Percentiles rank a stretch among this genome's conserved stretches.
Conservation (phyloP, 1,284 basidiomycete species). For the Microbotryum scabiosae region DNA sequence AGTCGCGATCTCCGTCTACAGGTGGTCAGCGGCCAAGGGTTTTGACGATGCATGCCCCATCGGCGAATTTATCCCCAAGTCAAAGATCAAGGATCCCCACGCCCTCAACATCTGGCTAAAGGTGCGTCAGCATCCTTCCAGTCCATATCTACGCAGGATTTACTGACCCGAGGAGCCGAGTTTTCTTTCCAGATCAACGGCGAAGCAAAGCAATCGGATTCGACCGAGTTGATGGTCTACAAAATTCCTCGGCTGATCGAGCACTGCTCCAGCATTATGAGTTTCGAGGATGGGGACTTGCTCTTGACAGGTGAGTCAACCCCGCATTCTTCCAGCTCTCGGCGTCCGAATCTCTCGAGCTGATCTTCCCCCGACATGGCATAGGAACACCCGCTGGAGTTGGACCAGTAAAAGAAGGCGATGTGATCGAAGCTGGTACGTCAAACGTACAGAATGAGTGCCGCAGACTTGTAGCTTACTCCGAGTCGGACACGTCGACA, state of each 20-base stretch:
- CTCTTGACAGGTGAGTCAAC: constrained; percentile 38
- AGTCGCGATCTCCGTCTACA: too few species aligned
- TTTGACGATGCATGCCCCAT: constrained; percentile 67
- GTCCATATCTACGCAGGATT: background rate
- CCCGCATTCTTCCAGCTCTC: background rate
- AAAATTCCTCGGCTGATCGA: constrained; percentile 79
- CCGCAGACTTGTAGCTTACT: constrained; percentile 48
- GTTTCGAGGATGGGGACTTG: constrained; percentile 61
- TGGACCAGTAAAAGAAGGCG: constrained; percentile 65
- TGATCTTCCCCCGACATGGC: background rate
- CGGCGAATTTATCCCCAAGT: constrained; percentile 63
- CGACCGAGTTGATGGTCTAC: constrained; percentile 82
- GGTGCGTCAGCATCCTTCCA: constrained; percentile 41
- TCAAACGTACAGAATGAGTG: constrained; percentile 54
- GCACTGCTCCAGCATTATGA: constrained; percentile 92
- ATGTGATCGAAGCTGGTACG: constrained; percentile 62
- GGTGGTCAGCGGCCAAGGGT: constrained; percentile 43
- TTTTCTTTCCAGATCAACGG: constrained; percentile 60
- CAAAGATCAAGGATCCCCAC: constrained; percentile 60
- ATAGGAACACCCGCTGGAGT: constrained; percentile 78
- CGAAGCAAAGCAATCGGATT: constrained; percentile 70
- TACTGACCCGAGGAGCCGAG: background rate
- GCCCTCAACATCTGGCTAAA: constrained; percentile 68
- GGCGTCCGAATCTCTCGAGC: too few species aligned
- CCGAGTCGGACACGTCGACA: background rate